Conservation (phyloP, 805 yeast species). For the Suhomyces pyralidae region DNA sequence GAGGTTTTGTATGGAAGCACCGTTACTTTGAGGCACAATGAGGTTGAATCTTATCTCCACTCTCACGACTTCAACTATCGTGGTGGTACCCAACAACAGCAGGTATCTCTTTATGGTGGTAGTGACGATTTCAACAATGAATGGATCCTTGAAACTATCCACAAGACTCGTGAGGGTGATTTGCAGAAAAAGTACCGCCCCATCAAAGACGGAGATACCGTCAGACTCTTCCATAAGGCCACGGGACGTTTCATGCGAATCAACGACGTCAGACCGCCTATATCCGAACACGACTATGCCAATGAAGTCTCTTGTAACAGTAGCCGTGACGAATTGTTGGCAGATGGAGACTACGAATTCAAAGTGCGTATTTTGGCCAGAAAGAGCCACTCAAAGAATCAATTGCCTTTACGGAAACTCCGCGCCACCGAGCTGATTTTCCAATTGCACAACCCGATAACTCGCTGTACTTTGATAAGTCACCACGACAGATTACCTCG, state of each 20-base stretch:
- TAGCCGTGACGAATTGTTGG: constrained; percentile 50
- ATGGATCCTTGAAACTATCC: constrained; percentile 61
- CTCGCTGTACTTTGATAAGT: constrained; percentile 69
- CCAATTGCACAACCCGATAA: constrained; percentile 62
- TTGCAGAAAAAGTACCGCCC: constrained; percentile 30
- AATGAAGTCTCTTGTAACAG: constrained; percentile 78
- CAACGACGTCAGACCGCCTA: constrained; percentile 76
- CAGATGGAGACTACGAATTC: constrained; percentile 71
- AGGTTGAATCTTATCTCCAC: constrained; percentile 74
- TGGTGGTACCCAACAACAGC: constrained; percentile 70
- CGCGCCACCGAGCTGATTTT: constrained; percentile 67
- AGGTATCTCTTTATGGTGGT: constrained; percentile 68
- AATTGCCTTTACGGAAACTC: constrained; percentile 34
- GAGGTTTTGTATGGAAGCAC: constrained; percentile 70
- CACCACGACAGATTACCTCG: constrained; percentile 73
- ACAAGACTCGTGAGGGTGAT: constrained; percentile 37
- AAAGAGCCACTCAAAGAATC: constrained; percentile 30
- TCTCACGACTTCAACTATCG: constrained; percentile 66
- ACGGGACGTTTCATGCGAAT: constrained; percentile 72
- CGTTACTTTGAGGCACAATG: constrained; percentile 66
- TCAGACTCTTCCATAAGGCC: constrained; percentile 66
- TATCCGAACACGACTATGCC: constrained; percentile 87
- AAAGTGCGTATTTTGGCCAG: constrained; percentile 47
- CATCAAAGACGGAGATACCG: constrained; percentile 51
- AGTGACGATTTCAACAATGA: constrained; percentile 60